A percentile compares a stretch with the other conserved stretches of the same genome.
Conservation (phyloP, 1,139 yeast genomes). For the Debaryomyces sp. region DNA sequence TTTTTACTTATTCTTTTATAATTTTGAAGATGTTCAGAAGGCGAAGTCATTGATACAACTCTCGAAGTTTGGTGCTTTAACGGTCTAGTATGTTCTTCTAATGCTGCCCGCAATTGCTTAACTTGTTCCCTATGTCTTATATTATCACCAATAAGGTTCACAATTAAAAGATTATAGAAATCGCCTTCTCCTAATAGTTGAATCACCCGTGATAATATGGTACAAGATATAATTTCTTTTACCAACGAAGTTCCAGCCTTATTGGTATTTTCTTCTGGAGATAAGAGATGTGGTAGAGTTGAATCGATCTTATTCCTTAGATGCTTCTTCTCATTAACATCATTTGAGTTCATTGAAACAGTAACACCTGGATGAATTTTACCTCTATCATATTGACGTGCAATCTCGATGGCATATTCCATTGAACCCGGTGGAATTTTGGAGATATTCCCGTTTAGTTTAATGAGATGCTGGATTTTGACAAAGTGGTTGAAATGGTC, state of each 20-base stretch:
- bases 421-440: conserved; percentile 32
- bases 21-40: conserved; percentile 4
- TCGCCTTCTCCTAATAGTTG: conserved; percentile 71
- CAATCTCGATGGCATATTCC: conserved; percentile 59
- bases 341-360: conserved; percentile 37
- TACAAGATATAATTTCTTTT: conserved; percentile 64
- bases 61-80: conserved; percentile 2
- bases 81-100: conserved; percentile 60
- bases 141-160: conserved; percentile 62
- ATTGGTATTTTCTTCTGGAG: conserved; percentile 52
- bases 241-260: conserved; percentile 52
- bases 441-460: conserved; percentile 15
- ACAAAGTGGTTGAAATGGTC: conserved; percentile 62
- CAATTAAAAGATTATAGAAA: conserved; percentile 69
- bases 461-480: conserved; percentile 53
- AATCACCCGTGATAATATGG: conserved; percentile 50
- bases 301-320: conserved; percentile 44
- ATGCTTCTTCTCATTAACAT: conserved; percentile 55
- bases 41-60: conserved; percentile 9
- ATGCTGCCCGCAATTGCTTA: conserved; percentile 66
- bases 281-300: conserved; percentile 56
- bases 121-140: conserved; percentile 79
- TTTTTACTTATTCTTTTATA: conserved; percentile 12
- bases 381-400: conserved; percentile 59
- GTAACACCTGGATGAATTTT: conserved; percentile 66